Percentiles rank a stretch among this genome's conserved stretches.
Conservation (phyloP, 1,139 yeast genomes). For the Lodderomyces beijingensis region DNA sequence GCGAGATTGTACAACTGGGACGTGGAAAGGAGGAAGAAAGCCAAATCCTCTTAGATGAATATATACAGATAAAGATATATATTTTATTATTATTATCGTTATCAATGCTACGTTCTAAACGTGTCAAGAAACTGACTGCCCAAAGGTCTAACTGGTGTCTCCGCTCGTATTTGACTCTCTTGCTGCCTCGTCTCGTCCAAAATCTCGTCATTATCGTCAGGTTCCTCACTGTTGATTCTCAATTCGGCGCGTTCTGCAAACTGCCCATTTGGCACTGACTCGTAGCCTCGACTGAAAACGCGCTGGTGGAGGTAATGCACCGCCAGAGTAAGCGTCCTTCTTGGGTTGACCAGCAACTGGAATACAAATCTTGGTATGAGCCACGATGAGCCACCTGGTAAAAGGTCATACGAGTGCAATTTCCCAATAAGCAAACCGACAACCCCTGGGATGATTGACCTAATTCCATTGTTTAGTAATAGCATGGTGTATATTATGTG, state of each 20-base stretch:
- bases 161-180: slow-evolving; percentile 37
- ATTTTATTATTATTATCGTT: too few species aligned
- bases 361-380: slow-evolving; percentile 34
- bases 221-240: slow-evolving; percentile 11
- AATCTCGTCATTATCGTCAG: slow-evolving; percentile 22
- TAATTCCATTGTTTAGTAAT: slow-evolving; percentile 50
- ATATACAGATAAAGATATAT: too few species aligned
- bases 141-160: slow-evolving; percentile 56
- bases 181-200: slow-evolving; percentile 21
- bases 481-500: slow-evolving; percentile 51
- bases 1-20: slow-evolving; percentile 97
- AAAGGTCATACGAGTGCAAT: slow-evolving; percentile 47
- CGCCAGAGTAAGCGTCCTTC: slow-evolving; percentile 9
- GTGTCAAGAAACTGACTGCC: slow-evolving; percentile 58
- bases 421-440: slow-evolving; percentile 62
- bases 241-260: slow-evolving; percentile 2
- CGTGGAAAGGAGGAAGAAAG: slow-evolving; percentile 70
- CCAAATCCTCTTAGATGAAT: slow-evolving; percentile 8
- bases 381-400: slow-evolving; percentile 60
- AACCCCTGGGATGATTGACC: slow-evolving; percentile 46
- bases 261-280: slow-evolving; percentile 10
- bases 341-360: slow-evolving; percentile 24
- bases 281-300: slow-evolving; percentile 9
- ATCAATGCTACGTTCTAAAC: slow-evolving; percentile 44
- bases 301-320: slow-evolving; percentile 7